Evolutionary conservation across 1,284 basidiomycete species (phyloP).

Genomic region (Tremellales sp.): DNA sequence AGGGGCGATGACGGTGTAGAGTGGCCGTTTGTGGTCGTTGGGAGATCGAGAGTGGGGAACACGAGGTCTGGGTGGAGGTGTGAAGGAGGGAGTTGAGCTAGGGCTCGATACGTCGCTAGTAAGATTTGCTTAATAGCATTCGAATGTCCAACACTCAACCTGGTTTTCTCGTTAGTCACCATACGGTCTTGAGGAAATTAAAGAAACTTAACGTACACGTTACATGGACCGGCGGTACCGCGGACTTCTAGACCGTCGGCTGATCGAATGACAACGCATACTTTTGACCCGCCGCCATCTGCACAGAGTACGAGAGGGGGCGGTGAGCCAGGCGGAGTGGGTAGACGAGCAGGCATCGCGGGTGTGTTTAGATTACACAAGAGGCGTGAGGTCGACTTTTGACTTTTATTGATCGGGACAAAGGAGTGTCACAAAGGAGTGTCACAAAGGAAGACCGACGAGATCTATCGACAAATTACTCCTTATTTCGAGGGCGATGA

Average conservation of each 20-base stretch:
- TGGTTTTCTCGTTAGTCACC: slow-evolving; percentile 7
- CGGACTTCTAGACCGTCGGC: slow-evolving; percentile 36
- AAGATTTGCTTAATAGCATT: slow-evolving; percentile 34
- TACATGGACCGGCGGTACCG: slow-evolving; percentile 39
- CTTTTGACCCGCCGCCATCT: slow-evolving; percentile 43
- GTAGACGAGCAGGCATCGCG: slow-evolving; percentile 5
- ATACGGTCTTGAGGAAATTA: background rate
- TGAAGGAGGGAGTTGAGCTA: slow-evolving; percentile 25
- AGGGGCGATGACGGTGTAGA: slow-evolving; percentile 3
- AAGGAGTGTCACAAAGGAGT: too few species aligned
- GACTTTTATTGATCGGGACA: too few species aligned
- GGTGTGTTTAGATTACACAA: too few species aligned
- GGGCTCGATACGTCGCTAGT: slow-evolving; percentile 39
- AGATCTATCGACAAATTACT: too few species aligned
- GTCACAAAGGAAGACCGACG: too few species aligned
- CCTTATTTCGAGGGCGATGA: too few species aligned
- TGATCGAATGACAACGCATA: slow-evolving; percentile 35
- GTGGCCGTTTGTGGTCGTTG: slow-evolving; percentile 5
- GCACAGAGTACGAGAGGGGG: slow-evolving; percentile 29
- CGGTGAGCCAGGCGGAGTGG: slow-evolving; percentile 8
- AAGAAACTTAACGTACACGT: slow-evolving; percentile 30
- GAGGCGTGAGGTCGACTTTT: too few species aligned
- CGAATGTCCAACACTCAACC: slow-evolving; percentile 32
- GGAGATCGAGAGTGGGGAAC: slow-evolving; percentile 11
- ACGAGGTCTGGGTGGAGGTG: slow-evolving; percentile 24